Conservation (phyloP, 495 filamentous ascomycete species). For the Penicillium alfredii region DNA sequence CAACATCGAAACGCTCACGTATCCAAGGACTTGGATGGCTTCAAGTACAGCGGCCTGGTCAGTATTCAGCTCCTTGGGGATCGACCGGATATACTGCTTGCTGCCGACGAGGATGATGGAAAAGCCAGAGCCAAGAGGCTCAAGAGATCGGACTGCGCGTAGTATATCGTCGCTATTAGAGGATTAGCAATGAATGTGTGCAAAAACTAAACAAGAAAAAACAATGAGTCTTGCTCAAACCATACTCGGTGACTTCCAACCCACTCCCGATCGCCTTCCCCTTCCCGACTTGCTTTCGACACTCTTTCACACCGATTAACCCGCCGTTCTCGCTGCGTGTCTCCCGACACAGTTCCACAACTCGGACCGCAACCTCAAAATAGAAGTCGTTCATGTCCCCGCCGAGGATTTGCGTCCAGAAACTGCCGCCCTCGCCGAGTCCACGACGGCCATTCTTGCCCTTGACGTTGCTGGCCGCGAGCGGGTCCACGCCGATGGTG, state of each 20-base stretch:
- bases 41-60: conserved; percentile 92
- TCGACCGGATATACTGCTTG: conserved; percentile 81
- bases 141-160: conserved; percentile 79
- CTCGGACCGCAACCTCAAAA: conserved; percentile 88
- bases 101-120: conserved; percentile 72
- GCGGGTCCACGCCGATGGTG: conserved; percentile 90
- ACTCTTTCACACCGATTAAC: conserved; percentile 77
- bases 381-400: conserved; percentile 95
- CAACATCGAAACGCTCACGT: conserved; percentile 86
- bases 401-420: conserved; percentile 91
- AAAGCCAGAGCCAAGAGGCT: conserved; percentile 84
- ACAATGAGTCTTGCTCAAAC: background rate
- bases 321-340: conserved; percentile 91
- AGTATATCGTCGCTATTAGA: conserved; percentile 76
- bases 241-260: conserved; percentile 64
- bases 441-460: conserved; percentile 42
- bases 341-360: conserved; percentile 86
- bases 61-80: conserved; percentile 93
- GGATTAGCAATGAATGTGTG: background rate
- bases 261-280: conserved; percentile 63
- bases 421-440: conserved; percentile 50
- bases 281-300: conserved; percentile 63
- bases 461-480: conserved; percentile 64
- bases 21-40: conserved; percentile 77
- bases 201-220: background rate